Evolutionary conservation across 2,329 filamentous ascomycete genomes (phyloP).

Genomic region (Verticillium nonalfalfae): DNA sequence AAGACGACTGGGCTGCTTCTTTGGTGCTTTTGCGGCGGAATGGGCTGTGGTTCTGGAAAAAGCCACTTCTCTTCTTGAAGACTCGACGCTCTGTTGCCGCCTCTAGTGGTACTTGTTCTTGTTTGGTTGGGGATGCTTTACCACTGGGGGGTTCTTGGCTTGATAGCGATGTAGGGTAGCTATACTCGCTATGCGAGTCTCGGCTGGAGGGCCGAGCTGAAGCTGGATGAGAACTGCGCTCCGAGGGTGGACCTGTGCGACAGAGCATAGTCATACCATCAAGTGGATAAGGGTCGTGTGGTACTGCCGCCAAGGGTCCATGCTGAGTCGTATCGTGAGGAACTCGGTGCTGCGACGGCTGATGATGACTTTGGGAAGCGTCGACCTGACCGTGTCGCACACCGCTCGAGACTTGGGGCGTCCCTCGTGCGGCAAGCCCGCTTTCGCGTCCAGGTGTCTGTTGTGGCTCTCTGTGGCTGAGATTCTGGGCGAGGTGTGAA

Average conservation of each 20-base stretch:
- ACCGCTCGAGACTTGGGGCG: not conserved
- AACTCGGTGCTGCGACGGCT: conserved; percentile 19
- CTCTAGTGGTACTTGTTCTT: conserved; percentile 29
- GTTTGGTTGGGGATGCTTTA: conserved; percentile 69
- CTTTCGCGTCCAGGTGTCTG: not conserved
- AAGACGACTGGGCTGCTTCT: conserved; percentile 40
- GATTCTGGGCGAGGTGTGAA: conserved; percentile 62
- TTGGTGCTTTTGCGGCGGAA: conserved; percentile 91
- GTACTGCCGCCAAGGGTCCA: conserved; percentile 60
- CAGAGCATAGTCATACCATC: conserved; percentile 99
- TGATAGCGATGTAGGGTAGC: conserved; percentile 81
- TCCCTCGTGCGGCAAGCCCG: not conserved
- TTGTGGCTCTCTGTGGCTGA: conserved; percentile 50
- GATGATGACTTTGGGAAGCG: conserved; percentile 11
- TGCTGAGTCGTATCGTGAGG: conserved; percentile 47
- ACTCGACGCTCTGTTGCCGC: conserved; percentile 57
- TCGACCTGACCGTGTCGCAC: conserved; percentile 12
- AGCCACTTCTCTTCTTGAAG: conserved; percentile 69
- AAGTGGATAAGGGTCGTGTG: conserved; percentile 88
- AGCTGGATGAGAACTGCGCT: conserved; percentile 45
- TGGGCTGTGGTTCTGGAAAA: conserved; percentile 88
- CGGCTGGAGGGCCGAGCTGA: conserved; percentile 73
- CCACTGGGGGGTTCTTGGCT: conserved; percentile 75
- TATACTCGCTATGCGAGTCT: conserved; percentile 87
- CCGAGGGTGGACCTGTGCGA: conserved; percentile 58